Conservation (phyloP, 2,329 filamentous ascomycete species). For the Trichoderma koningii region DNA sequence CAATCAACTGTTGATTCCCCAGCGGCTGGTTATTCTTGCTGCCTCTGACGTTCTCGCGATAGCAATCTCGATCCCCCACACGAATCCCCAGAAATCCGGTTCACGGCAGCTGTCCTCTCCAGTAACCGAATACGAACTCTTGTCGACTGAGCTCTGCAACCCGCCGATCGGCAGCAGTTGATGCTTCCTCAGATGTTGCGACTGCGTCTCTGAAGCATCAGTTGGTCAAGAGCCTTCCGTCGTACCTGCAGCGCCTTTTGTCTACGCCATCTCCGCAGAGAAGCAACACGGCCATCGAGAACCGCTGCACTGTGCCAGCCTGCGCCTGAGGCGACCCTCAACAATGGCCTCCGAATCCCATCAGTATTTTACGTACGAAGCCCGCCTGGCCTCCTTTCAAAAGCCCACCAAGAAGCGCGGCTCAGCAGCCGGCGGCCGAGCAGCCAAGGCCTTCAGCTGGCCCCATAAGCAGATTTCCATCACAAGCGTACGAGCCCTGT, state of each 20-base stretch:
- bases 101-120: background rate
- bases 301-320: background rate
- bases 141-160: background rate
- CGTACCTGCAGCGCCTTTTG: conserved; percentile 7
- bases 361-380: conserved; percentile 65
- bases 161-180: background rate
- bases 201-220: conserved; percentile 2
- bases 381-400: conserved; percentile 80
- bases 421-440: conserved; percentile 59
- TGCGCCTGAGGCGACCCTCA: conserved; percentile 16
- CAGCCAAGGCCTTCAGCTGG: conserved; percentile 67
- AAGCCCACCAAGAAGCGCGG: conserved; percentile 67
- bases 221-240: conserved; percentile 15
- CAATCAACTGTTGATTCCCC: conserved; percentile 2
- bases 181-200: conserved; percentile 22
- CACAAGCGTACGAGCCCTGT: conserved; percentile 37
- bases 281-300: background rate
- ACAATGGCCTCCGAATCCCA: conserved; percentile 36
- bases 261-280: background rate
- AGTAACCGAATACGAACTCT: background rate
- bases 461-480: conserved; percentile 60
- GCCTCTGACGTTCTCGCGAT: background rate
- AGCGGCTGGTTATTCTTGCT: background rate
- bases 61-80: background rate
- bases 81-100: background rate